These are phyloP conservation scores for Plenodomus lindquistii DNA, from an alignment of 2,329 filamentous ascomycete species.

Conservation along the genomic window DNA sequence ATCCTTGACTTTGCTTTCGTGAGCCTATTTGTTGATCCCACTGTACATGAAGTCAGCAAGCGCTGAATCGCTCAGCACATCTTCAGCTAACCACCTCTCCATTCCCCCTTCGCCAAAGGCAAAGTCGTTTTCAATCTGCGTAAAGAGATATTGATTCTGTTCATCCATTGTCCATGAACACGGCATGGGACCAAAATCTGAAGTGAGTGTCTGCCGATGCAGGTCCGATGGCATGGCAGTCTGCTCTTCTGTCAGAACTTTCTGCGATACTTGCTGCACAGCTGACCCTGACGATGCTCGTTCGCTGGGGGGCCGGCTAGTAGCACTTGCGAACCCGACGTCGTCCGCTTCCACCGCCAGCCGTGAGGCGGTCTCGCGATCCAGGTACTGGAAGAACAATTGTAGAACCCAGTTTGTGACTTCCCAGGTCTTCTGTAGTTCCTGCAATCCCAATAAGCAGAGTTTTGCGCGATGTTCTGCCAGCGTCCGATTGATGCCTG, in stretches of 20 bases:
- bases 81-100: slow-evolving; percentile 25
- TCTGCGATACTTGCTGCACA: slow-evolving; percentile 5
- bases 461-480: slow-evolving; percentile 55
- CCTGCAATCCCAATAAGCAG: slow-evolving; percentile 53
- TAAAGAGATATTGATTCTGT: slow-evolving; percentile 36
- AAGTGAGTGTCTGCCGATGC: slow-evolving; percentile 3
- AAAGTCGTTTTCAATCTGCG: slow-evolving; percentile 38
- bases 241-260: slow-evolving; percentile 5
- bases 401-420: slow-evolving; percentile 55
- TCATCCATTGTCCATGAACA: slow-evolving; percentile 37
- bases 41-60: slow-evolving; percentile 20
- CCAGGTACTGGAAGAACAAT: slow-evolving; percentile 54
- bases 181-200: slow-evolving; percentile 18
- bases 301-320: slow-evolving; percentile 6
- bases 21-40: slow-evolving; percentile 6
- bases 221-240: slow-evolving; percentile 7
- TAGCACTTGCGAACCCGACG: slow-evolving; percentile 16
- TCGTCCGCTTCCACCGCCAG: slow-evolving; percentile 38
- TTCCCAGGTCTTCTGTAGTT: slow-evolving; percentile 56
- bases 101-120: slow-evolving; percentile 34
- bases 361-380: slow-evolving; percentile 50
- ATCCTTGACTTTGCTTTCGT: not conserved
- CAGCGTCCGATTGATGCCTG: slow-evolving; percentile 47
- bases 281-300: slow-evolving; percentile 9
- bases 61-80: slow-evolving; percentile 11